Percentiles rank a stretch among this genome's conserved stretches.
phyloP scores from a whole-genome alignment of 352 stramenopile genomes.

The Pythium coloratum region DNA sequence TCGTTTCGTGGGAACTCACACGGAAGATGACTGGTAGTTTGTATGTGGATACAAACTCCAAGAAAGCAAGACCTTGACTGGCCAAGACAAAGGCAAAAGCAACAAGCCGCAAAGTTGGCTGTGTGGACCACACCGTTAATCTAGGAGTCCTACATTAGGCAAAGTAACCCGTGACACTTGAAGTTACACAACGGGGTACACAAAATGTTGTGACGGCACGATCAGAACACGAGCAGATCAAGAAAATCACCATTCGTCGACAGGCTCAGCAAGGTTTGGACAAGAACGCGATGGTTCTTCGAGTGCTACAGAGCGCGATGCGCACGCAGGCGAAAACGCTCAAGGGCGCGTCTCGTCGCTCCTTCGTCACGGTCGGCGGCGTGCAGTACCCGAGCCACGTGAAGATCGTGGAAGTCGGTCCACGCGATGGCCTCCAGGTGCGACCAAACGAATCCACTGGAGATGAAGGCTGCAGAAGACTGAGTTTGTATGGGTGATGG shows the following conservation, averaged over 20 bases:
- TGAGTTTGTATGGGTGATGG: neutral
- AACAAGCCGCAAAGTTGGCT: neutral
- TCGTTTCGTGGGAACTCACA: slow-evolving; percentile 25
- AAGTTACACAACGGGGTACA: slow-evolving; percentile 23
- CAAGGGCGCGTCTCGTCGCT: slow-evolving; percentile 18
- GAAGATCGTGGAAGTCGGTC: slow-evolving; percentile 94
- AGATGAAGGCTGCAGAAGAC: neutral
- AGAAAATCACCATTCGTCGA: slow-evolving; percentile 7
- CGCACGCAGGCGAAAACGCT: slow-evolving; percentile 11
- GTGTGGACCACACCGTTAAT: slow-evolving; percentile 19
- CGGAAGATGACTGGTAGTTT: slow-evolving; percentile 16
- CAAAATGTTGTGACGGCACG: neutral
- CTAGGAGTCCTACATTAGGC: slow-evolving; percentile 6
- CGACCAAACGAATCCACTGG: neutral
- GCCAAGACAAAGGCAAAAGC: slow-evolving; percentile 25
- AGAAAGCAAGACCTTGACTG: slow-evolving; percentile 30
- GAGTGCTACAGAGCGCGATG: slow-evolving; percentile 14
- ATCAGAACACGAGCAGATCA: slow-evolving; percentile 13
- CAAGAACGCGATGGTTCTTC: slow-evolving; percentile 20
- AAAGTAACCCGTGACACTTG: slow-evolving; percentile 18
- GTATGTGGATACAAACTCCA: slow-evolving; percentile 37
- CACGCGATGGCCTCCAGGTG: slow-evolving; percentile 93
- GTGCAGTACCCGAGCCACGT: slow-evolving; percentile 68
- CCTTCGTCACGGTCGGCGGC: slow-evolving; percentile 30
- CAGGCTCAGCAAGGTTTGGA: neutral